Percentiles rank a stretch among this genome's conserved stretches.
phyloP scores from a whole-genome alignment of 352 stramenopile species.

The Globisporangium middletonii region DNA sequence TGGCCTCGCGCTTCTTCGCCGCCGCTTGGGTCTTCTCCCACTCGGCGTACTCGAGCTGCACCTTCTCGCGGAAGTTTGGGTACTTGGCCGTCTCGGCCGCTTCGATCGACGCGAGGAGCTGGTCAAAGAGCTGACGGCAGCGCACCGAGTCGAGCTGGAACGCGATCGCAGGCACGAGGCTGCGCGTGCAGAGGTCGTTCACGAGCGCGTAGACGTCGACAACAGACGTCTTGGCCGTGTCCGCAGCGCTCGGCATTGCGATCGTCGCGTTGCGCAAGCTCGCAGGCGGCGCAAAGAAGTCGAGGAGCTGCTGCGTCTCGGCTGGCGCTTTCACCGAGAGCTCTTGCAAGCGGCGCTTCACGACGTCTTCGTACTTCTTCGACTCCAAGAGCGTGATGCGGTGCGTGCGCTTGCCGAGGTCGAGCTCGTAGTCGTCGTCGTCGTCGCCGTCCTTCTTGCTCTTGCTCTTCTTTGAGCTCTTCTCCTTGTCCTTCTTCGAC shows the following conservation, averaged over 20 bases:
- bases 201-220: slow-evolving; percentile 70
- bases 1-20: slow-evolving; percentile 92
- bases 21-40: slow-evolving; percentile 86
- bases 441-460: slow-evolving; percentile 58
- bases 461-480: slow-evolving; percentile 63
- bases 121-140: slow-evolving; percentile 82
- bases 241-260: slow-evolving; percentile 38
- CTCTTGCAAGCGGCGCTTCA: slow-evolving; percentile 91
- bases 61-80: slow-evolving; percentile 90
- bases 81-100: slow-evolving; percentile 67
- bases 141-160: slow-evolving; percentile 88
- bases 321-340: slow-evolving; percentile 89
- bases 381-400: slow-evolving; percentile 97
- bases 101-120: slow-evolving; percentile 69
- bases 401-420: slow-evolving; percentile 74
- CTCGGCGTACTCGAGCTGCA: slow-evolving; percentile 88
- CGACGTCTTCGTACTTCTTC: slow-evolving; percentile 96
- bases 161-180: slow-evolving; percentile 74
- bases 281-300: slow-evolving; percentile 68
- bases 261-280: slow-evolving; percentile 60
- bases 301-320: slow-evolving; percentile 75
- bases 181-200: slow-evolving; percentile 52
- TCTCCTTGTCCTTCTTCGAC: slow-evolving; percentile 42
- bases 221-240: slow-evolving; percentile 45
- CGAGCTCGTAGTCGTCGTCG: slow-evolving; percentile 59